Conservation (phyloP, 305 asterid genomes). For the Petunia hybrid region DNA sequence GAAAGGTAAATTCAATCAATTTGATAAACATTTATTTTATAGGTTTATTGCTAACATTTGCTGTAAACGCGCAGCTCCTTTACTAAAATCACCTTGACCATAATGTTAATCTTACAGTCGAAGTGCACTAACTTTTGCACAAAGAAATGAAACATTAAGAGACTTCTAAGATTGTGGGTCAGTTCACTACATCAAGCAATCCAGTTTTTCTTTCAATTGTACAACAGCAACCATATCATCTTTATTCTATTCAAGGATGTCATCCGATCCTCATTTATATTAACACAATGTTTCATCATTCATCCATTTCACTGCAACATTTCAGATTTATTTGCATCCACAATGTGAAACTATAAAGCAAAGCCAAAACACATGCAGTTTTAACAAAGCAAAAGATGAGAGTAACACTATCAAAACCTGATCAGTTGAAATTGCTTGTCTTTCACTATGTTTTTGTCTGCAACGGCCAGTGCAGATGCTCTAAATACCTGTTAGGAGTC, state of each 20-base stretch:
- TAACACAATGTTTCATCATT: neutral
- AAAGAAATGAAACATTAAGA: constrained; percentile 13
- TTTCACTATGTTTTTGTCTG: constrained; percentile 70
- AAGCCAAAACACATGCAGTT: neutral
- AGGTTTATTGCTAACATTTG: neutral
- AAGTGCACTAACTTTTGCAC: constrained; percentile 7
- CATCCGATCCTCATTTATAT: constrained; percentile 21
- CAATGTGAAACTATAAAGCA: constrained; percentile 11
- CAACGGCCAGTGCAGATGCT: constrained; percentile 81
- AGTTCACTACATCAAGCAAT: constrained; percentile 26
- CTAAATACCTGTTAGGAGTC: constrained; percentile 63
- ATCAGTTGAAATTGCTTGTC: constrained; percentile 99
- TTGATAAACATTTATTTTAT: neutral
- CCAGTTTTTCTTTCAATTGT: neutral
- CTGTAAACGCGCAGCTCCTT: neutral
- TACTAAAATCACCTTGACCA: constrained; percentile 2
- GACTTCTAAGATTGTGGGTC: constrained; percentile 18
- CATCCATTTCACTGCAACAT: constrained; percentile 25
- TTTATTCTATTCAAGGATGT: constrained; percentile 29
- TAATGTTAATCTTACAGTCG: neutral
- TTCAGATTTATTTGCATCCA: constrained; percentile 27
- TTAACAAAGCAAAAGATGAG: constrained; percentile 2
- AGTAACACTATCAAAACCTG: constrained; percentile 55
- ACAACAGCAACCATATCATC: constrained; percentile 13
- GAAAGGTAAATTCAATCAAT: neutral